Conservation (phyloP, 1,284 basidiomycete genomes). For the Cryptococcus jaspeensis region DNA sequence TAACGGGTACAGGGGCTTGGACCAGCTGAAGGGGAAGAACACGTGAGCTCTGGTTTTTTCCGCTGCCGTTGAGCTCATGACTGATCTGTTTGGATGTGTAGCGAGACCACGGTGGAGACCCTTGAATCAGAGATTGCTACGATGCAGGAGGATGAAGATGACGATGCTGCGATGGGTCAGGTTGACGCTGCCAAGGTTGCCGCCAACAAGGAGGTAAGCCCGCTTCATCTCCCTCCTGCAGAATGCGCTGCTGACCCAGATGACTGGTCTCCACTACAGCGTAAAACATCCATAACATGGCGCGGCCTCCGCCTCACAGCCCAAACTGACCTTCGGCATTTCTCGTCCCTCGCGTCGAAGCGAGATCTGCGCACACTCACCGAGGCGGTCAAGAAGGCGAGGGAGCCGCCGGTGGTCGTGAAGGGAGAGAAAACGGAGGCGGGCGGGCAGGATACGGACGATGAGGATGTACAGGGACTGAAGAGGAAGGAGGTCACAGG, state of each 20-base stretch:
- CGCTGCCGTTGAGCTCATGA: neutral
- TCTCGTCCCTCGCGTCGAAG: constrained; percentile 19
- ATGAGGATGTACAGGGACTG: constrained; percentile 11
- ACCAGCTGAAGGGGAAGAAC: constrained; percentile 34
- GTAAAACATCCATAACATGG: constrained; percentile 37
- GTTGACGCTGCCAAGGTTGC: constrained; percentile 21
- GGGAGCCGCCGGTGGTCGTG: constrained; percentile 5
- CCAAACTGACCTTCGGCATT: constrained; percentile 29
- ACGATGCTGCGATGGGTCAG: constrained; percentile 41
- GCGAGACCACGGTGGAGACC: constrained; percentile 18
- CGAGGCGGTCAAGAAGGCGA: constrained; percentile 18
- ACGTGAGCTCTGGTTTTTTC: constrained; percentile 15
- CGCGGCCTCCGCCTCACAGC: constrained; percentile 37
- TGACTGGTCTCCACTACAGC: constrained; percentile 13
- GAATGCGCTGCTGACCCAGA: neutral
- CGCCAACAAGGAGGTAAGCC: constrained; percentile 28
- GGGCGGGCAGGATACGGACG: neutral
- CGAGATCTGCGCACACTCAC: constrained; percentile 33
- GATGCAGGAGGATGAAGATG: constrained; percentile 40
- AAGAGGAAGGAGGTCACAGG: constrained; percentile 3
- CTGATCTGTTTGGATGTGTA: constrained; percentile 11
- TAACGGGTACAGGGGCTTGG: constrained; percentile 31
- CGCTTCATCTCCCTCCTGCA: neutral
- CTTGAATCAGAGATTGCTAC: constrained; percentile 31
- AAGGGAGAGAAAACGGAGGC: constrained; percentile 1